A percentile compares a stretch with the other conserved stretches of the same genome.
Evolutionary conservation across 257 asterid genomes (phyloP).

Genomic region (Solanum rostratum): DNA sequence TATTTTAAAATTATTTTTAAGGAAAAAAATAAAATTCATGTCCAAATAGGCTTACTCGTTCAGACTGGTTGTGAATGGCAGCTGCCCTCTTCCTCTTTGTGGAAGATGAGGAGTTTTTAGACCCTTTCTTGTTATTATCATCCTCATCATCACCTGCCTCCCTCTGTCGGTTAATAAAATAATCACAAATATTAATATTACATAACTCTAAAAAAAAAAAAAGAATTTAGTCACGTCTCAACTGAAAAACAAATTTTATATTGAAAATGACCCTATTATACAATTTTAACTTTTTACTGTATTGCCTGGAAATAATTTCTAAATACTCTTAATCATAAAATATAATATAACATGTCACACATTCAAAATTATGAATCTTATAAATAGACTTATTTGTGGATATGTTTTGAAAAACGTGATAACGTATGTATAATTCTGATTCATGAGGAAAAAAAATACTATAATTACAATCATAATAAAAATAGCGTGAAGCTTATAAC

Average conservation of each 20-base stretch:
- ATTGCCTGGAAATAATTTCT: not conserved
- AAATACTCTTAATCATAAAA: not conserved
- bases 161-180: slow-evolving; percentile 19
- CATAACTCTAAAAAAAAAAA: not conserved
- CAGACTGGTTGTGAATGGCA: slow-evolving; percentile 74
- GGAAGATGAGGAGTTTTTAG: slow-evolving; percentile 35
- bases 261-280: not conserved
- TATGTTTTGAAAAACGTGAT: too few relatives aligned
- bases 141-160: slow-evolving; percentile 18
- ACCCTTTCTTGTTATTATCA: slow-evolving; percentile 20
- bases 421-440: not conserved
- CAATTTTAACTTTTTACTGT: not conserved
- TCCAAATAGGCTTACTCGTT: slow-evolving; percentile 37
- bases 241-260: not conserved
- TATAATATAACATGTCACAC: not conserved
- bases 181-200: not conserved
- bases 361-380: too few relatives aligned
- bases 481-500: not conserved
- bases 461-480: too few relatives aligned
- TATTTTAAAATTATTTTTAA: not conserved
- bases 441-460: too few relatives aligned
- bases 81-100: slow-evolving; percentile 77
- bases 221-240: not conserved
- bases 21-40: not conserved
- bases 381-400: too few relatives aligned